phyloP scores from a whole-genome alignment of 805 yeast species.

The Limtongozyma cylindracea region DNA sequence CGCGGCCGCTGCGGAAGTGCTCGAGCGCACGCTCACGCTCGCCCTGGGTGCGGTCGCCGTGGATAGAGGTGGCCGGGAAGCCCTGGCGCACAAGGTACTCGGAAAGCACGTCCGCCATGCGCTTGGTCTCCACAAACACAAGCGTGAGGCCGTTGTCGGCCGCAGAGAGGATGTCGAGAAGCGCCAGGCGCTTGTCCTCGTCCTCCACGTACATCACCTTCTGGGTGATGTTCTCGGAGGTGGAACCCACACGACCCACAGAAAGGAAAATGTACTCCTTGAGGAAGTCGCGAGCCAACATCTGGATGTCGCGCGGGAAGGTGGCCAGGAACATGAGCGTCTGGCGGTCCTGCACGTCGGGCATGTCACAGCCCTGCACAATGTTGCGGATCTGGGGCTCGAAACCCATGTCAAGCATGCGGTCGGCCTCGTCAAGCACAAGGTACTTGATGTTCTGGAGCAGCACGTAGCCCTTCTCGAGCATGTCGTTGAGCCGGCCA shows the following conservation, averaged over 20 bases:
- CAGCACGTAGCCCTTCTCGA: constrained; percentile 87
- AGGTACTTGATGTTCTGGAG: constrained; percentile 75
- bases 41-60: constrained; percentile 94
- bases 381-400: constrained; percentile 98
- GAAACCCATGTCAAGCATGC: constrained; percentile 99
- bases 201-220: constrained; percentile 77
- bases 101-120: constrained; percentile 91
- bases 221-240: constrained; percentile 96
- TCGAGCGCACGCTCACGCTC: constrained; percentile 97
- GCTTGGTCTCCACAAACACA: constrained; percentile 93
- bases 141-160: constrained; percentile 71
- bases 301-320: constrained; percentile 94
- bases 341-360: constrained; percentile 73
- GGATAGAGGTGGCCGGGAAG: constrained; percentile 95
- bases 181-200: constrained; percentile 74
- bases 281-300: constrained; percentile 91
- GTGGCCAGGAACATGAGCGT: constrained; percentile 98
- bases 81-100: constrained; percentile 75
- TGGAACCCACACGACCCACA: constrained; percentile 98
- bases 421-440: constrained; percentile 96
- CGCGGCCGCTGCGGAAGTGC: constrained; percentile 75
- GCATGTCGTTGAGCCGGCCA: constrained; percentile 90
- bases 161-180: constrained; percentile 62
- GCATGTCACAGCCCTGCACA: constrained; percentile 88
- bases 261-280: constrained; percentile 87